Evolutionary conservation across 2,329 filamentous ascomycete species (phyloP).

Genomic region (Leptoxyphium fumago): DNA sequence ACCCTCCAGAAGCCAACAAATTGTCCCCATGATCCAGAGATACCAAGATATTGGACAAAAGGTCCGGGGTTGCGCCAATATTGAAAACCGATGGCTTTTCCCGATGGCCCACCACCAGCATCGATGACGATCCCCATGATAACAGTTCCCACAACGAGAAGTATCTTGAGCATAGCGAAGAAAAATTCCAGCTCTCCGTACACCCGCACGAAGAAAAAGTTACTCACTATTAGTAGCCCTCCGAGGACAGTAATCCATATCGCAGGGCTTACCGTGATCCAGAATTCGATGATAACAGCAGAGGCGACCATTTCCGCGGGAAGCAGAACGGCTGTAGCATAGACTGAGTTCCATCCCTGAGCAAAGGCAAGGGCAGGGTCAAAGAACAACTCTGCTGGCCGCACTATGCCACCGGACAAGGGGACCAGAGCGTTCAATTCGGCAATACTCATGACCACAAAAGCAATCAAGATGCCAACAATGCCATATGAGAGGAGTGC

Average conservation of each 20-base stretch:
- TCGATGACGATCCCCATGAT: constrained; percentile 35
- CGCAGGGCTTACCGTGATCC: constrained; percentile 18
- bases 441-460: constrained; percentile 16
- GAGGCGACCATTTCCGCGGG: constrained; percentile 33
- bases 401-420: constrained; percentile 31
- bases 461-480: neutral
- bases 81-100: constrained; percentile 31
- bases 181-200: constrained; percentile 41
- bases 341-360: constrained; percentile 24
- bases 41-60: constrained; percentile 13
- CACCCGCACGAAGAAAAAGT: constrained; percentile 28
- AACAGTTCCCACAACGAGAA: constrained; percentile 37
- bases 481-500: constrained; percentile 22
- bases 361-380: constrained; percentile 38
- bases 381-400: constrained; percentile 34
- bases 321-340: constrained; percentile 29
- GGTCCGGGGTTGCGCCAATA: constrained; percentile 21
- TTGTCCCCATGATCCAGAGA: constrained; percentile 18
- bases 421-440: constrained; percentile 43
- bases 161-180: constrained; percentile 32
- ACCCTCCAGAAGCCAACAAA: constrained; percentile 27
- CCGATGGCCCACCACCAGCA: constrained; percentile 32
- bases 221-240: constrained; percentile 26
- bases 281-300: constrained; percentile 31
- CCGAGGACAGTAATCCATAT: constrained; percentile 28